Base-by-base conservation (phyloP, 2,329 filamentous ascomycete genomes). In the Cladosporium oxysporum region DNA sequence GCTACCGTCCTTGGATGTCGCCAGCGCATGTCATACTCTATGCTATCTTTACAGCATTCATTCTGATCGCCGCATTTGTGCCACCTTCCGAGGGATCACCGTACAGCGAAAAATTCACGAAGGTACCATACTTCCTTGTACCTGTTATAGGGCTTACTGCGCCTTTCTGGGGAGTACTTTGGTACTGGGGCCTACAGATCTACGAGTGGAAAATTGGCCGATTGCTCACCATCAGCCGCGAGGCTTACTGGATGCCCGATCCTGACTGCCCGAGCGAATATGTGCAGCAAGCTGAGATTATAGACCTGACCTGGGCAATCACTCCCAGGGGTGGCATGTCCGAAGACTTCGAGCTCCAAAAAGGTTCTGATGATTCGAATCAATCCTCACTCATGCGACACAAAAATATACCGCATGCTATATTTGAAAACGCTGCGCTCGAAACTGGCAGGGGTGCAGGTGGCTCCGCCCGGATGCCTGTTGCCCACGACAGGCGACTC, bases 1-100 rank as follows among this genome's bases (percentile, higher is more conserved):
- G 68, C 12, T 71, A 70, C 57, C 69, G 68, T 12, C 71, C 72
- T 29, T 72, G 72, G 69, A 50, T 72, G 11, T 69, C 67, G 10
- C 72, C 72, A 28, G 60, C 68, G 18, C 71, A 72, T 58, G 66
- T 66, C 7, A 66, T 71, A 37, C 58, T 73, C 35, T 73, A 71
- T 55, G 69, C 64, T n/a, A 28, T 68, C 14, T 72, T 70, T 5
- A 47, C 41, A 47, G 41, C 41, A 12, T 47, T 47, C n/a, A 47
- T 47, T 12, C 41, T 47, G 1, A 47, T 47, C 3, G 41, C 41
- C 41, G 41, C 41, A 12, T 47, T 47, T 23, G 41, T 47, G n/a
- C 41, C 41, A 12, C 41, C 41, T 12, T 21, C 41, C 8, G 10
- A 47, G 3, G 41, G 41, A 21, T 47, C 41, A 16, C 69, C 71